A percentile compares a stretch with the other conserved stretches of the same genome.
Conservation (phyloP, 1,284 basidiomycete species). For the Cerioporus squamosus region DNA sequence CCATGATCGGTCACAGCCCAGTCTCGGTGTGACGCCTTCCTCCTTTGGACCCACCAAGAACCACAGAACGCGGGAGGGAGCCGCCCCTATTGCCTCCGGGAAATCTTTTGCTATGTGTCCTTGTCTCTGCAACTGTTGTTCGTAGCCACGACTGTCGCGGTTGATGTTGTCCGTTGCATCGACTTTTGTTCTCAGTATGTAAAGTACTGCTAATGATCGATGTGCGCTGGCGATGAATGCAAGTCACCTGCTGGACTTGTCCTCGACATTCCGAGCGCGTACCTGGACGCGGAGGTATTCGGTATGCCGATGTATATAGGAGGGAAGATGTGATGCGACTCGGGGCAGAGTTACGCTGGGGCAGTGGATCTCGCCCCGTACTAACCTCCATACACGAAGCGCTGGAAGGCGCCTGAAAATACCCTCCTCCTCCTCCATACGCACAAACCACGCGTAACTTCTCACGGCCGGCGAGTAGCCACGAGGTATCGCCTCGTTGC, state of each 20-base stretch:
- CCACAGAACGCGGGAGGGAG: not conserved
- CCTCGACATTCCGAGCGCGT: not conserved
- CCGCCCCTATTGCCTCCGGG: conserved; percentile 1
- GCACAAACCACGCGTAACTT: too few relatives aligned
- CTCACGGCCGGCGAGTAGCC: too few relatives aligned
- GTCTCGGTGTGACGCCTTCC: conserved; percentile 12
- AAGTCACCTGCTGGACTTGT: conserved; percentile 4
- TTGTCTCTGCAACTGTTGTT: not conserved
- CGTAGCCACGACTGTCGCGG: not conserved
- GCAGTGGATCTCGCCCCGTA: too few relatives aligned
- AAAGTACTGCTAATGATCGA: conserved; percentile 9
- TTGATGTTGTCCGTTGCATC: not conserved
- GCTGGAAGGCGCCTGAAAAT: too few relatives aligned
- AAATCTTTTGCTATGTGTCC: not conserved
- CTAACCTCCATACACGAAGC: too few relatives aligned
- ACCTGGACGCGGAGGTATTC: not conserved
- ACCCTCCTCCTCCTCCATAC: too few relatives aligned
- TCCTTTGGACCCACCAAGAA: conserved; percentile 7
- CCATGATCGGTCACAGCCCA: conserved; percentile 8
- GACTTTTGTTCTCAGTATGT: conserved; percentile 1
- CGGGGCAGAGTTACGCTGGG: too few relatives aligned
- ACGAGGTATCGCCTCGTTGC: too few relatives aligned
- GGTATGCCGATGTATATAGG: not conserved
- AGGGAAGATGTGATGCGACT: not conserved
- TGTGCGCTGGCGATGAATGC: not conserved